Evolutionary conservation across 352 stramenopile species (phyloP).

Genomic region (Globisporangium orthogonon): DNA sequence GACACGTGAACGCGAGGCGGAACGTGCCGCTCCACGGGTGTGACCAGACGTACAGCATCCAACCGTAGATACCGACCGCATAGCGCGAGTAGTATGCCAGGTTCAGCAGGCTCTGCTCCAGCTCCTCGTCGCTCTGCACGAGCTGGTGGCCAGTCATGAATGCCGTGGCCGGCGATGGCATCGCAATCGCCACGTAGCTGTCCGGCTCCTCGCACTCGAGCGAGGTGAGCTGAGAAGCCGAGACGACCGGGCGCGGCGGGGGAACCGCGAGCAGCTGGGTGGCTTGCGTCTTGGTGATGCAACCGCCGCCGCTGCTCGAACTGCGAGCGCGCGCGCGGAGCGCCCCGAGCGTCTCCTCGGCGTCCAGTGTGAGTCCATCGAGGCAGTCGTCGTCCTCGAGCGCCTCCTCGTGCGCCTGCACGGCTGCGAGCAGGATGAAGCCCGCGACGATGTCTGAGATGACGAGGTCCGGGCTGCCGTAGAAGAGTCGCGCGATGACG

Average conservation of each 20-base stretch:
- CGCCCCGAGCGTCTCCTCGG: conserved; percentile 43
- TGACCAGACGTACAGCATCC: conserved; percentile 89
- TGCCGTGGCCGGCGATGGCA: conserved; percentile 21
- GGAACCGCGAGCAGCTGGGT: neutral
- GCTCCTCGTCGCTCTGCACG: conserved; percentile 34
- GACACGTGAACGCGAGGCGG: conserved; percentile 64
- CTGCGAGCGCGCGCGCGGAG: conserved; percentile 38
- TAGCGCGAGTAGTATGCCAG: conserved; percentile 85
- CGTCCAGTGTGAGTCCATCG: conserved; percentile 15
- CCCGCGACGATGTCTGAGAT: conserved; percentile 85
- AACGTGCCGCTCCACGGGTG: conserved; percentile 81
- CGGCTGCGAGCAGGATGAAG: conserved; percentile 73
- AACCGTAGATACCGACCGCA: conserved; percentile 82
- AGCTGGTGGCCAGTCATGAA: conserved; percentile 11
- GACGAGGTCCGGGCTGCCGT: conserved; percentile 81
- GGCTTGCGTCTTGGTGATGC: neutral
- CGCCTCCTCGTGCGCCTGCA: conserved; percentile 72
- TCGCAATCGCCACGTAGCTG: conserved; percentile 44
- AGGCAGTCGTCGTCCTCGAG: conserved; percentile 21
- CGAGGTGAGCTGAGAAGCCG: conserved; percentile 17
- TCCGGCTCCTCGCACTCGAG: conserved; percentile 16
- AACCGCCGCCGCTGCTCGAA: neutral
- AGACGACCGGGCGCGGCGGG: conserved; percentile 6
- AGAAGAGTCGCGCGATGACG: conserved; percentile 80
- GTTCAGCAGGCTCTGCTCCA: conserved; percentile 45